Evolutionary conservation across 441 rosid genomes (phyloP), one percentile per base, ranked within the genome.

Genomic region (Bocquillonia castaneifolia): DNA sequence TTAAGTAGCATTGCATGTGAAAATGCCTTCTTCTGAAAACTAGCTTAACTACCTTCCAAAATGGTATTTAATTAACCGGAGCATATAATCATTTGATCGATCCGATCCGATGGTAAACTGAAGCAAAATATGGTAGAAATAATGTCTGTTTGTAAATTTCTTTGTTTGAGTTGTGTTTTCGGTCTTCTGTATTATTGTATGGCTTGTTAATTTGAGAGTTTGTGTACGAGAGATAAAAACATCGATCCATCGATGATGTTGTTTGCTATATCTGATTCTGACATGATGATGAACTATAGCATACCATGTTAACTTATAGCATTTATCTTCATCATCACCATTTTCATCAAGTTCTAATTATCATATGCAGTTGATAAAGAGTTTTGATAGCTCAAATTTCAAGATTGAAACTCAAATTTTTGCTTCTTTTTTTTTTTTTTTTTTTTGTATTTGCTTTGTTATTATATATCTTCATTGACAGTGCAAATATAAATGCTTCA

Each of bases 261-360:
- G 40, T 63, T 45, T 63, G 55, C 32, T 25, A 40, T 44, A 61
- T 37, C 58, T 64, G 68, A 64, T 58, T 37, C 58, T 64, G 68
- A 64, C 68, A 39, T 37, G 12, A 7, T 12, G 18, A 50, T 63
- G 39, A 44, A 10, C 25, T 17, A 40, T 39, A 37, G 14, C n/a
- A 37, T 26, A 61, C 44, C 29, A 13, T 14, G 14, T 23, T 60
- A 61, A 15, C 51, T 25, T 28, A 26, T 26, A 17, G 13, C n/a
- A 4, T 18, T 37, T 60, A 1, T 13, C 40, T 22, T 0, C 18
- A 3, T 54, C 32, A 57, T 32, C 17, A n/a, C 32, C 0, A 32
- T 32, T 23, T 31, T 57, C 61, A 18, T 32, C 9, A 20, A 25
- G 26, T 59, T 25, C 31, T 61, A 39, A 40, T 8, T 3, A 2